Percentiles rank a stretch among this genome's conserved stretches.
phyloP scores from a whole-genome alignment of 1,139 yeast species.

The Scheffersomyces titani region DNA sequence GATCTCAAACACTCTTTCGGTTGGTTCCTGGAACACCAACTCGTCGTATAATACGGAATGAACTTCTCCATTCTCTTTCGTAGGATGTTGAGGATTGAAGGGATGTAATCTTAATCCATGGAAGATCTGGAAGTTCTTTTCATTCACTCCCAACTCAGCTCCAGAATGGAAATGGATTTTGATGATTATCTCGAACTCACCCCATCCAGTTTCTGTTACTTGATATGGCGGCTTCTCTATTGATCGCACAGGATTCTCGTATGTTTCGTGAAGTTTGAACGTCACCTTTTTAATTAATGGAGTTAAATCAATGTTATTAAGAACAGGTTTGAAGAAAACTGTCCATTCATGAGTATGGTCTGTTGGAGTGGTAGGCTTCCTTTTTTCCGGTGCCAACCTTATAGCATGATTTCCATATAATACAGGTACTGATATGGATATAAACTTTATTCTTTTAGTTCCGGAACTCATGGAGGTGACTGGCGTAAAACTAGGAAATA shows the following conservation, averaged over 20 bases:
- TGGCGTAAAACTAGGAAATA: neutral
- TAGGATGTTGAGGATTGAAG: conserved; percentile 54
- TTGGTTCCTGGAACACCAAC: conserved; percentile 92
- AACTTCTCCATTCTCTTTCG: conserved; percentile 45
- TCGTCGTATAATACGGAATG: conserved; percentile 85
- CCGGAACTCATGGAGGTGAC: conserved; percentile 16
- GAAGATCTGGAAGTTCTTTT: conserved; percentile 81
- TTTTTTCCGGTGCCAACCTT: conserved; percentile 60
- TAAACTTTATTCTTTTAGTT: conserved; percentile 53
- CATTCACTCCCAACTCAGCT: conserved; percentile 63
- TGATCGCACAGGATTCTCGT: conserved; percentile 79
- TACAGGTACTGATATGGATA: conserved; percentile 82
- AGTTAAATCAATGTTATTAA: conserved; percentile 73
- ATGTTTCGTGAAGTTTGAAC: conserved; percentile 93
- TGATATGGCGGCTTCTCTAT: conserved; percentile 91
- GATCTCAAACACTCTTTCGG: conserved; percentile 79
- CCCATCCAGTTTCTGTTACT: conserved; percentile 99
- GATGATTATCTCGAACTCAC: conserved; percentile 91
- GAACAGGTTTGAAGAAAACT: conserved; percentile 82
- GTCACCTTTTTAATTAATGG: conserved; percentile 87
- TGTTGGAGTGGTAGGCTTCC: conserved; percentile 71
- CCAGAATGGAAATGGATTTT: conserved; percentile 85
- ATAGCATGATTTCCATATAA: conserved; percentile 85
- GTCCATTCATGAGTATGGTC: conserved; percentile 98
- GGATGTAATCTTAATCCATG: conserved; percentile 94